These are phyloP conservation scores for Cutaneotrichosporon mucoides DNA, from an alignment of 1,284 basidiomycete genomes.

Conservation along the genomic window DNA sequence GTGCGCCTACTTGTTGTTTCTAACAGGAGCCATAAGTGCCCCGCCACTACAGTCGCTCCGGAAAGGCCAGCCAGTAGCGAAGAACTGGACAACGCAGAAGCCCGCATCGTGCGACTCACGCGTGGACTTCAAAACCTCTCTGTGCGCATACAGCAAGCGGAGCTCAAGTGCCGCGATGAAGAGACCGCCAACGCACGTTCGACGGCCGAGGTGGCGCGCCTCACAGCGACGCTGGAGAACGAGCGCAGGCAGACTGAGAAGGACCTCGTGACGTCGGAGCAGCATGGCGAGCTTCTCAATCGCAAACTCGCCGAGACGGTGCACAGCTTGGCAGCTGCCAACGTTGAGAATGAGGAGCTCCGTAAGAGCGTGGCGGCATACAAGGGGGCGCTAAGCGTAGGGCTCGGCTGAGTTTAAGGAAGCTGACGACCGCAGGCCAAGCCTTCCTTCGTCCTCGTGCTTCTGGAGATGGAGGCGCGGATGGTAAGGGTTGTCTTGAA, in stretches of 20 bases:
- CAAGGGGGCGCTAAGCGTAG: background rate
- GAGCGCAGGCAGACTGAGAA: background rate
- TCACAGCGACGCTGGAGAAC: background rate
- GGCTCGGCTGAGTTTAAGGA: no score
- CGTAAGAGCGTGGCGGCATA: slow-evolving; percentile 33
- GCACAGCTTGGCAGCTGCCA: background rate
- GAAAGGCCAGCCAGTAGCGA: background rate
- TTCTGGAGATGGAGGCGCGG: slow-evolving; percentile 27
- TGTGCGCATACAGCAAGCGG: background rate
- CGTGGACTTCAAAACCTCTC: slow-evolving; percentile 1
- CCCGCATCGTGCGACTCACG: slow-evolving; percentile 1
- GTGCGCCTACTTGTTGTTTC: background rate
- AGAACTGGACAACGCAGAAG: background rate
- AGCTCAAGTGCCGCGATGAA: background rate
- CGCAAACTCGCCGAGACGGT: background rate
- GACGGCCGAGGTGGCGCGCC: background rate
- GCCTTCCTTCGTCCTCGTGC: slow-evolving; percentile 15
- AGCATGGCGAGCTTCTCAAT: background rate
- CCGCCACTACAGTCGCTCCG: background rate
- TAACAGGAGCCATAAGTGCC: slow-evolving; percentile 8
- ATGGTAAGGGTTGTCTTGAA: slow-evolving; percentile 18
- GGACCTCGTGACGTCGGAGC: background rate
- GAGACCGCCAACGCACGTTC: background rate
- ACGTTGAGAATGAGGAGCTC: slow-evolving; percentile 45
- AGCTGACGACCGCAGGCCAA: background rate